These are phyloP conservation scores for Rugosomyces carneus DNA, from an alignment of 1,284 basidiomycete species.

Conservation along the genomic window DNA sequence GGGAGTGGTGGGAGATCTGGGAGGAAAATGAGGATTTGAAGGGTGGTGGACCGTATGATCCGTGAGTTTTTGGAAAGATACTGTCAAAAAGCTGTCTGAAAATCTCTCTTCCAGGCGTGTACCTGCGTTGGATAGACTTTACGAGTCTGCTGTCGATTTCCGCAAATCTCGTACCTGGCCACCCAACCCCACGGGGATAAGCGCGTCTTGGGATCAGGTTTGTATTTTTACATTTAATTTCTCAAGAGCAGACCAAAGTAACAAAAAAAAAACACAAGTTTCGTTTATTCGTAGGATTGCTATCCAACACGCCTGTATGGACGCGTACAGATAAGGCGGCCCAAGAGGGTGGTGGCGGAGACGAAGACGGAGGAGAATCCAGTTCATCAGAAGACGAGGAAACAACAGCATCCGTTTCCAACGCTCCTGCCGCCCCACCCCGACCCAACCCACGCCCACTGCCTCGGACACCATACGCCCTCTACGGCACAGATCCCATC, in stretches of 20 bases:
- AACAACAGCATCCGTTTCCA: constrained; percentile 3
- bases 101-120: constrained; percentile 27
- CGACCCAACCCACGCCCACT: constrained; percentile 13
- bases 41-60: constrained; percentile 16
- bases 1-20: constrained; percentile 65
- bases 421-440: constrained; percentile 11
- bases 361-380: background rate
- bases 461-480: constrained; percentile 26
- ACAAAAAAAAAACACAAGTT: too few species aligned
- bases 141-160: constrained; percentile 53
- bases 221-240: too few species aligned
- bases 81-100: background rate
- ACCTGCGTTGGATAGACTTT: constrained; percentile 45
- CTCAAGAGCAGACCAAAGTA: too few species aligned
- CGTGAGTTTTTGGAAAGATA: constrained; percentile 11
- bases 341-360: constrained; percentile 17
- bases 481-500: constrained; percentile 22
- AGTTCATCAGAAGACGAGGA: constrained; percentile 16
- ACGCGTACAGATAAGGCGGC: constrained; percentile 20
- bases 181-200: constrained; percentile 31
- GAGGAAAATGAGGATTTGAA: constrained; percentile 43
- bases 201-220: constrained; percentile 59
- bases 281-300: constrained; percentile 48
- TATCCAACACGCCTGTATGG: constrained; percentile 31
- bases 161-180: constrained; percentile 49